A percentile compares a stretch with the other conserved stretches of the same genome.
These are phyloP conservation scores for Firmiana major DNA, from an alignment of 345 rosid species.

Conservation along the genomic window DNA sequence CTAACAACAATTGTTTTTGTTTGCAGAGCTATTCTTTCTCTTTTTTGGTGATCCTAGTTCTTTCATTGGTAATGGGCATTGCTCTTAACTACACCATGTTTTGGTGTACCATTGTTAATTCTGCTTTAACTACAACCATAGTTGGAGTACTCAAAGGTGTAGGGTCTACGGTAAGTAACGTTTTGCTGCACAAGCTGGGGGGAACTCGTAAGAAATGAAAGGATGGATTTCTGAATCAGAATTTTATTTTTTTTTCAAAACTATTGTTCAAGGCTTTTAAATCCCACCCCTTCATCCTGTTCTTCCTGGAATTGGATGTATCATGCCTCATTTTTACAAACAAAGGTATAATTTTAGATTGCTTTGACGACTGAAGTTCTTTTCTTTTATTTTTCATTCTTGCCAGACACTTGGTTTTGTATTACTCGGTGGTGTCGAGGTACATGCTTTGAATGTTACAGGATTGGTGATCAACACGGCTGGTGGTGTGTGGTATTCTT, in stretches of 20 bases:
- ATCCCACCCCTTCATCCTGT: background rate
- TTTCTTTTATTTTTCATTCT: background rate
- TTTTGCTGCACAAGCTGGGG: background rate
- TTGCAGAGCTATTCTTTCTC: slow-evolving; percentile 72
- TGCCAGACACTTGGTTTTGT: slow-evolving; percentile 85
- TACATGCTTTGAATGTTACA: slow-evolving; percentile 76
- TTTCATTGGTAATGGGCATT: slow-evolving; percentile 92
- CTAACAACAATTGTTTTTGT: slow-evolving; percentile 20
- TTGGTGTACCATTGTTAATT: slow-evolving; percentile 91
- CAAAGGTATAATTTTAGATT: too few relatives aligned
- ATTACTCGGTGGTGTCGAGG: slow-evolving; percentile 86
- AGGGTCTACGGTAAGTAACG: slow-evolving; percentile 73
- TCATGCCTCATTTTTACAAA: too few relatives aligned
- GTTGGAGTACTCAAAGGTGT: slow-evolving; percentile 98
- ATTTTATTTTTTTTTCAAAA: background rate
- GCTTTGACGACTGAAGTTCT: background rate
- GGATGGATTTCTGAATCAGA: background rate
- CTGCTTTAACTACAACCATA: slow-evolving; percentile 93
- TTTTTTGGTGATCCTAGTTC: slow-evolving; percentile 55
- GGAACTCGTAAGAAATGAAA: background rate
- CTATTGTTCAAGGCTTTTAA: background rate
- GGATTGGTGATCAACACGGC: slow-evolving; percentile 86
- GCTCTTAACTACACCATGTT: slow-evolving; percentile 96
- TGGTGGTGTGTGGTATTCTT: slow-evolving; percentile 96
- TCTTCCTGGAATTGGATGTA: background rate